Base-by-base conservation (phyloP, 2,329 filamentous ascomycete genomes). In the Knoxdaviesia proteae region DNA sequence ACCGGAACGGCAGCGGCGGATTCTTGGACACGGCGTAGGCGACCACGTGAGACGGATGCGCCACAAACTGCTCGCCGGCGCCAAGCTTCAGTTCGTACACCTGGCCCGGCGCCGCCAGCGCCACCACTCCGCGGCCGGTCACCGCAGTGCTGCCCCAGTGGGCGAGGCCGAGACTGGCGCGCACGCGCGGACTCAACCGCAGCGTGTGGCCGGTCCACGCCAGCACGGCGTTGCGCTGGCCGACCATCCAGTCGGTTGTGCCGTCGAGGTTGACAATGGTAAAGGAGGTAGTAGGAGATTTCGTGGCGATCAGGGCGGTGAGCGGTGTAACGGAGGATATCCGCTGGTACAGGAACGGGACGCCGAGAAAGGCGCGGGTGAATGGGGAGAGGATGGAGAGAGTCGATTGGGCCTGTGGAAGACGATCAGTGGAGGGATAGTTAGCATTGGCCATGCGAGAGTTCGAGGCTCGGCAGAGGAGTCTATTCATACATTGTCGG, bases 121-220 rank as follows among this genome's bases (percentile, higher is more conserved):
- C 88, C 1, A 87, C 71, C 29, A 98, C 66, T 1, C 90, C 90
- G 49, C 90, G 74, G 36, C 90, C 90, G 0, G 86, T 94, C 46
- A 94, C 67, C 48, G 82, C 73, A 8, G 88, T 87, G 62, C 75
- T 90, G 51, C 90, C 90, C 88, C 88, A 96, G 55, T 94, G 79
- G 39, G 84, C 77, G 42, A 94, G 55, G 44, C 81, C 77, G 54
- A 94, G 69, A 48, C 71, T 71, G 38, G 69, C 70, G 52, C 86
- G 87, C 49, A 92, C 67, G 39, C 75, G 78, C 3, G 87, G 84
- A 34, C 75, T 77, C 38, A 90, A 69, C 10, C 68, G 67, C 43
- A 98, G 67, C 1, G 84, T 86, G 56, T 93, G 83, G 32, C 90
- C 90, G 0, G 88, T 94, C 90, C 90, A 98, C 43, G 90, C 90